These are phyloP conservation scores for Peronospora destructor DNA, from an alignment of 352 stramenopile species.

Conservation along the genomic window DNA sequence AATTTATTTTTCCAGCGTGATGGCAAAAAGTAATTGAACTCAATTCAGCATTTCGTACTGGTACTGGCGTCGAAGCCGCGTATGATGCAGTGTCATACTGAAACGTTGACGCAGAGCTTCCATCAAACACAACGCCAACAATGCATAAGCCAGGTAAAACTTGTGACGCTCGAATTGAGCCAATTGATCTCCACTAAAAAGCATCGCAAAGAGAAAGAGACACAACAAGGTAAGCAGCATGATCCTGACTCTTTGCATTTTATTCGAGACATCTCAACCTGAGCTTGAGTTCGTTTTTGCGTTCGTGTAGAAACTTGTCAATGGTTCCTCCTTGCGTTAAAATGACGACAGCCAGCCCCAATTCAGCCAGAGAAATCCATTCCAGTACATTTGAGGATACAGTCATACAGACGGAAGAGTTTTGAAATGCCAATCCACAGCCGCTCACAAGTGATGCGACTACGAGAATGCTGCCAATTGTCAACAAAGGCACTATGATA, in stretches of 20 bases:
- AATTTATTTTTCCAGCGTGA: constrained; percentile 4
- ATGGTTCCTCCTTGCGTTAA: constrained; percentile 61
- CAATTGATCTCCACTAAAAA: constrained; percentile 35
- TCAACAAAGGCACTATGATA: constrained; percentile 42
- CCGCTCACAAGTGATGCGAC: constrained; percentile 54
- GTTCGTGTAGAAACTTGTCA: constrained; percentile 59
- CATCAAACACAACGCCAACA: constrained; percentile 62
- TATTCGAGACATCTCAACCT: constrained; percentile 23
- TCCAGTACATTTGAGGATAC: constrained; percentile 53
- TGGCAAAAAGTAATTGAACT: constrained; percentile 1
- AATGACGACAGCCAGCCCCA: constrained; percentile 68
- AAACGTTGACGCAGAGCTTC: constrained; percentile 74
- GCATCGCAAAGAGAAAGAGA: background rate
- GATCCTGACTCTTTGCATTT: background rate
- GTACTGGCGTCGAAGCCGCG: constrained; percentile 48
- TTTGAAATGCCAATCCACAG: constrained; percentile 46
- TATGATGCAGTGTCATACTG: constrained; percentile 49
- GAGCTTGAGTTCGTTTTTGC: constrained; percentile 60
- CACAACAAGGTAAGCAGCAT: background rate
- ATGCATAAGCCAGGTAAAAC: constrained; percentile 62
- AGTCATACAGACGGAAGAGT: constrained; percentile 42
- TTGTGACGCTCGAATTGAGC: constrained; percentile 56
- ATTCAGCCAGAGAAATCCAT: constrained; percentile 56
- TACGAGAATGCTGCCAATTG: constrained; percentile 44
- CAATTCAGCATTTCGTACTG: constrained; percentile 44